Conservation (phyloP, 2,329 filamentous ascomycete genomes). For the Hortaea werneckii region DNA sequence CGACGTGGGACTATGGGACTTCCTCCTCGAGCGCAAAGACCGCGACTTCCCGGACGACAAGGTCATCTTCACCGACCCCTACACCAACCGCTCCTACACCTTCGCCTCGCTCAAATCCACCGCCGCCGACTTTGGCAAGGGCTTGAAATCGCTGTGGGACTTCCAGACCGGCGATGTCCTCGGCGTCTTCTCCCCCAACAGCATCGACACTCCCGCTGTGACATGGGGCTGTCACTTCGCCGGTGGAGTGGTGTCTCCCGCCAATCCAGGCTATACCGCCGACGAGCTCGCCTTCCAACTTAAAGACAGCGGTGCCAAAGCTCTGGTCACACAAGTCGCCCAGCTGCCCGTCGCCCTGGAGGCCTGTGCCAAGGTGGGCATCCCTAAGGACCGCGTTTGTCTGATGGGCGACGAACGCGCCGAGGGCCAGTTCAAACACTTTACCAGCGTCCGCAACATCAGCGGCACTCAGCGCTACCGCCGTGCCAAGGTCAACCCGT, state of each 20-base stretch:
- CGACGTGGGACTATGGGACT: slow-evolving; percentile 64
- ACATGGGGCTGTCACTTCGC: slow-evolving; percentile 76
- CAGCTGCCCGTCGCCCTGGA: slow-evolving; percentile 52
- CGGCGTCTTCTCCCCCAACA: slow-evolving; percentile 74
- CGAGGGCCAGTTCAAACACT: slow-evolving; percentile 55
- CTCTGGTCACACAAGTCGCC: slow-evolving; percentile 61
- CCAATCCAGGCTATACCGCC: slow-evolving; percentile 77
- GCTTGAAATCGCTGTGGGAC: slow-evolving; percentile 60
- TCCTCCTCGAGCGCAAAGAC: slow-evolving; percentile 62
- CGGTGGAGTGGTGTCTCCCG: slow-evolving; percentile 71
- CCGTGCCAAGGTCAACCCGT: slow-evolving; percentile 53
- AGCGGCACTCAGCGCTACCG: slow-evolving; percentile 49
- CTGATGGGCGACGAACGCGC: slow-evolving; percentile 59
- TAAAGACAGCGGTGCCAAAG: slow-evolving; percentile 64
- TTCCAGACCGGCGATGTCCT: slow-evolving; percentile 81
- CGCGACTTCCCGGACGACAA: slow-evolving; percentile 61
- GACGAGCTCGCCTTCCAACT: slow-evolving; percentile 80
- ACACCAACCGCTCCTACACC: slow-evolving; percentile 60
- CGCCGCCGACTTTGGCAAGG: slow-evolving; percentile 68
- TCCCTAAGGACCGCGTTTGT: slow-evolving; percentile 62
- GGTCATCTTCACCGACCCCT: slow-evolving; percentile 68
- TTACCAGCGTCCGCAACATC: slow-evolving; percentile 57
- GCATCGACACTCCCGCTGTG: slow-evolving; percentile 65
- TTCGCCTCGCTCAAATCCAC: slow-evolving; percentile 55
- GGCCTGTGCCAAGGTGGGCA: slow-evolving; percentile 59